phyloP scores from a whole-genome alignment of 495 filamentous ascomycete species.

The Clavariopsis aquatica region DNA sequence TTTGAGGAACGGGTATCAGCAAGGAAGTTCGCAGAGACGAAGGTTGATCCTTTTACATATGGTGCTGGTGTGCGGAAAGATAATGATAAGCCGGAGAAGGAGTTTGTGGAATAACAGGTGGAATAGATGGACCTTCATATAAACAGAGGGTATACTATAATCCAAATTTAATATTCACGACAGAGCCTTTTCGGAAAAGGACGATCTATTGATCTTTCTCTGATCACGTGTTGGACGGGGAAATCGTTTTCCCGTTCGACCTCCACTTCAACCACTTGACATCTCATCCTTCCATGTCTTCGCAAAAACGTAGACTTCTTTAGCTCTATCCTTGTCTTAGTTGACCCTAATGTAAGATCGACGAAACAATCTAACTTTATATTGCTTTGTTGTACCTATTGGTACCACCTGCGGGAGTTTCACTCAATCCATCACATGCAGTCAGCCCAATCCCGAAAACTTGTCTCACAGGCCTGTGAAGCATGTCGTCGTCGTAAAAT shows the following conservation, averaged over 20 bases:
- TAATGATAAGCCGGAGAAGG: neutral
- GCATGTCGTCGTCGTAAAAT: conserved; percentile 23
- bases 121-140: too few relatives aligned
- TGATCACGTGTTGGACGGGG: neutral
- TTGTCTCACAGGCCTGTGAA: conserved; percentile 12
- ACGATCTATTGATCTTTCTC: too few relatives aligned
- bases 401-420: neutral
- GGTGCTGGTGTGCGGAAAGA: neutral
- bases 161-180: too few relatives aligned
- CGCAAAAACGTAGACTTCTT: neutral
- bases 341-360: neutral
- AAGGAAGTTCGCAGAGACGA: conserved; percentile 24
- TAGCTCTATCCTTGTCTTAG: neutral
- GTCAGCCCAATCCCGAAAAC: neutral
- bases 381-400: neutral
- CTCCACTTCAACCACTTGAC: neutral
- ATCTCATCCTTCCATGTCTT: neutral
- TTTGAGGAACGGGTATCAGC: conserved; percentile 56
- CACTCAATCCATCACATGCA: neutral
- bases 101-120: too few relatives aligned
- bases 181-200: too few relatives aligned
- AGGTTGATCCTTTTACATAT: conserved; percentile 22
- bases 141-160: too few relatives aligned
- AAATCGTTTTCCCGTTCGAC: neutral
- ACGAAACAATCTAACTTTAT: neutral